Conservation (phyloP, 768 basidiomycete genomes). For the Phylloporus sp. region DNA sequence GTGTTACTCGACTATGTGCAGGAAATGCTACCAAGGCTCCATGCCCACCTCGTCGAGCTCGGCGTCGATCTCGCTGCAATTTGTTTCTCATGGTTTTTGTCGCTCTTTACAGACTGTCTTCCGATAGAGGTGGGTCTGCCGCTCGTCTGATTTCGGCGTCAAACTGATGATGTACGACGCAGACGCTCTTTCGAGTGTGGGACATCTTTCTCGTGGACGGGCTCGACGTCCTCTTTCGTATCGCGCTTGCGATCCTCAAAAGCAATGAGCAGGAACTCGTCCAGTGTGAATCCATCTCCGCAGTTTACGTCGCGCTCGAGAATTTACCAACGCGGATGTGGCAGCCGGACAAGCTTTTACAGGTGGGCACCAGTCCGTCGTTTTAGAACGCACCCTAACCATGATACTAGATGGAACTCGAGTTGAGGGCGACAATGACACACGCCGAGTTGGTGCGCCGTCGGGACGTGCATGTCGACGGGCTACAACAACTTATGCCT, state of each 20-base stretch:
- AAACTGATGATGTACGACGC: neutral
- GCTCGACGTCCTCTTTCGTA: conserved; percentile 84
- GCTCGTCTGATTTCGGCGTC: neutral
- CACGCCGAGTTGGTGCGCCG: conserved; percentile 56
- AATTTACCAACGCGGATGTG: conserved; percentile 91
- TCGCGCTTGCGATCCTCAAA: conserved; percentile 83
- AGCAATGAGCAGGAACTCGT: conserved; percentile 82
- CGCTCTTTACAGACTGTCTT: conserved; percentile 91
- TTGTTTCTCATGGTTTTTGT: conserved; percentile 98
- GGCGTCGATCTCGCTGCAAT: conserved; percentile 91
- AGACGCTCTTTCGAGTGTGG: conserved; percentile 96
- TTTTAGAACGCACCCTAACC: neutral
- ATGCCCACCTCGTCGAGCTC: conserved; percentile 69
- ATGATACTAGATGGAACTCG: conserved; percentile 48
- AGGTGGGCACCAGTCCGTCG: conserved; percentile 45
- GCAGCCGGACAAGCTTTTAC: conserved; percentile 86
- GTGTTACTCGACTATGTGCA: conserved; percentile 87
- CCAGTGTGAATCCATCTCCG: conserved; percentile 78
- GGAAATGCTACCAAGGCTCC: conserved; percentile 70
- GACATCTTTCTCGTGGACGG: conserved; percentile 94
- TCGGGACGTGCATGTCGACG: conserved; percentile 48
- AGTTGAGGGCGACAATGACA: conserved; percentile 49
- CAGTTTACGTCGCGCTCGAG: conserved; percentile 86
- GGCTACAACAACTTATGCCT: conserved; percentile 41
- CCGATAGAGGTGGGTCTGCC: conserved; percentile 75